Percentiles rank a stretch among this genome's conserved stretches.
These are phyloP conservation scores for Elasticomyces elasticus DNA, from an alignment of 495 filamentous ascomycete genomes.

Conservation along the genomic window DNA sequence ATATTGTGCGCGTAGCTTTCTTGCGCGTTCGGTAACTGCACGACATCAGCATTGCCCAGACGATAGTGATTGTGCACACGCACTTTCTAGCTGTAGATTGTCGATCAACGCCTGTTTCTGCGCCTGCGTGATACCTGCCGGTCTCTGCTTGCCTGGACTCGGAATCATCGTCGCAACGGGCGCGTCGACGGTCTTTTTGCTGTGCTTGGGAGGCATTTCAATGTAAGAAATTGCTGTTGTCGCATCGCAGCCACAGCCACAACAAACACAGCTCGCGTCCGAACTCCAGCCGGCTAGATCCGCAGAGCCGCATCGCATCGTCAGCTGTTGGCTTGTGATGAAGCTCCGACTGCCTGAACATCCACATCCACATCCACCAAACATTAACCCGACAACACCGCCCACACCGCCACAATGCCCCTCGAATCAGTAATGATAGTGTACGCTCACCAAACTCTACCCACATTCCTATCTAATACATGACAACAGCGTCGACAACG, in stretches of 20 bases:
- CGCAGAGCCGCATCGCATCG: conserved; percentile 8
- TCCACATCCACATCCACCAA: background rate
- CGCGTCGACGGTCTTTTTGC: background rate
- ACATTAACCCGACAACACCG: background rate
- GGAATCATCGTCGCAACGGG: conserved; percentile 37
- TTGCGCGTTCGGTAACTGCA: conserved; percentile 79
- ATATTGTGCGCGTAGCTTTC: conserved; percentile 86
- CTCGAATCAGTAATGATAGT: conserved; percentile 69
- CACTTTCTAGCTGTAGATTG: conserved; percentile 88
- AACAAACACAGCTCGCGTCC: conserved; percentile 5
- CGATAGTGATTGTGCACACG: conserved; percentile 28
- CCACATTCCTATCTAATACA: conserved; percentile 15
- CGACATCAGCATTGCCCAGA: background rate
- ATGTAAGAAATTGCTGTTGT: background rate
- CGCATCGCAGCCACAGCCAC: background rate
- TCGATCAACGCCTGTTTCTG: conserved; percentile 88
- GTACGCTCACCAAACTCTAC: conserved; percentile 36
- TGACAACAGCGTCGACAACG: conserved; percentile 75
- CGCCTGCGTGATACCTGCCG: conserved; percentile 50
- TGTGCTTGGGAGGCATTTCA: too few species aligned
- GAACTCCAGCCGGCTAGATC: background rate
- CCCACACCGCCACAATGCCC: conserved; percentile 46
- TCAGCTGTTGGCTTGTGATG: background rate
- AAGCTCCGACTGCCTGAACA: conserved; percentile 17
- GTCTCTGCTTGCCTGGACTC: conserved; percentile 52